Evolutionary conservation across 768 basidiomycete genomes (phyloP), one percentile per base, ranked within the genome.

Genomic region (Pleurotus sapidus): DNA sequence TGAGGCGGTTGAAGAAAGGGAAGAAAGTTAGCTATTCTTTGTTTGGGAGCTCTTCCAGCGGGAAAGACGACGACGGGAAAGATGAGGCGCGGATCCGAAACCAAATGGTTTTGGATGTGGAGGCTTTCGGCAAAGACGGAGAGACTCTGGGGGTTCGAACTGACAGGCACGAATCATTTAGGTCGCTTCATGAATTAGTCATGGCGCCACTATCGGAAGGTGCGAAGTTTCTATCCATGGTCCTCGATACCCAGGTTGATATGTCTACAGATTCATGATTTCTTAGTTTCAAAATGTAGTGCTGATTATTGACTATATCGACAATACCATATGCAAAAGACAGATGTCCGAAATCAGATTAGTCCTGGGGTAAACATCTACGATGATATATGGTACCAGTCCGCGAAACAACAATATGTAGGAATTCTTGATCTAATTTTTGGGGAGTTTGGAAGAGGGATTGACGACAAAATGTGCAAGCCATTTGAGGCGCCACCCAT

Each of bases 61-160:
- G 73, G 24, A 82, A 76, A 49, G 83, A 83, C 8, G 88, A 91
- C 43, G 90, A 92, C 55, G 84, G 82, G 3, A 82, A 82, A 51
- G 95, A 96, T 64, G 94, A 97, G 68, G 93, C 96, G 66, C 86
- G 93, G 43, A 94, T 98, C 59, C 84, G 84, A 46, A 72, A 72
- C 49, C 94, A 95, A 71, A 74, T 98, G 89, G 78, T 88, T 46
- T 72, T 92, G 14, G 97, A 99, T 65, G 90, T 96, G 0, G 82
- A 89, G 48, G 88, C 88, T 6, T 88, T 98, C 62, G 91, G 87
- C 8, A 80, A 80, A 63, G 95, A 96, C 57, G 94, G 88, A 1
- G 70, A 78, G 60, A 71, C 77, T 20, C 68, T 98, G 24, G 89
- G 87, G 3, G 83, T 95, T 3, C 76, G 84, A n/a, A 69, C 87